phyloP scores from a whole-genome alignment of 2,329 filamentous ascomycete species.

The Paecilomyces sp. region DNA sequence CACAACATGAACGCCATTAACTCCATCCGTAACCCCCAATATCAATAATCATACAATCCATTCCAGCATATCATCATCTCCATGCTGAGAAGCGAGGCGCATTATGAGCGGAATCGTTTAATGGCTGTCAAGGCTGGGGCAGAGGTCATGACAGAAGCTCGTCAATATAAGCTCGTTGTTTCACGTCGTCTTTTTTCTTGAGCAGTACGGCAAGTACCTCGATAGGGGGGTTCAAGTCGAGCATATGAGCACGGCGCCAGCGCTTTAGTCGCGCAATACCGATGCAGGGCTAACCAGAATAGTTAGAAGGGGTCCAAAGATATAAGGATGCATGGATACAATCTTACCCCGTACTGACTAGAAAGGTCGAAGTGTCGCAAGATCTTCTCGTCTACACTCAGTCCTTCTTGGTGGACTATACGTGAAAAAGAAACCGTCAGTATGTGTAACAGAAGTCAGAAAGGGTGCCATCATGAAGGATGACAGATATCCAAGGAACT shows the following conservation, averaged over 20 bases:
- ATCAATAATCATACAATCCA: background rate
- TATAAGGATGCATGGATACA: background rate
- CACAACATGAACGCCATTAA: background rate
- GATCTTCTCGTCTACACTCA: conserved; percentile 74
- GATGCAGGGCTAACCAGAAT: conserved; percentile 64
- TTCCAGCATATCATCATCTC: background rate
- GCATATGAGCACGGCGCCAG: conserved; percentile 75
- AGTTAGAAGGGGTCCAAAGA: conserved; percentile 7
- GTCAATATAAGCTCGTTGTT: conserved; percentile 60
- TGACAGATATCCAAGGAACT: background rate
- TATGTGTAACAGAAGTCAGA: background rate
- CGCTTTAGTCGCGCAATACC: conserved; percentile 74
- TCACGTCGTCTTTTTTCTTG: conserved; percentile 41
- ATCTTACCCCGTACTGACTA: conserved; percentile 80
- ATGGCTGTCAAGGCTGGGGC: background rate
- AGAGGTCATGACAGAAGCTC: conserved; percentile 24
- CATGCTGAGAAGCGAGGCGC: background rate
- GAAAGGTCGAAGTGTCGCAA: conserved; percentile 88
- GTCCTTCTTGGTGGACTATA: conserved; percentile 64
- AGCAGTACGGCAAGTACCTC: conserved; percentile 83
- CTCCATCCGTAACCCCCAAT: background rate
- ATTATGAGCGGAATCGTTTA: background rate
- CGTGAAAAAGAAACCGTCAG: conserved; percentile 1
- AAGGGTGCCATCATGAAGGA: background rate
- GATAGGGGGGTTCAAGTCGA: conserved; percentile 81